Conservation (phyloP, 352 stramenopile species). For the Globisporangium nunn region DNA sequence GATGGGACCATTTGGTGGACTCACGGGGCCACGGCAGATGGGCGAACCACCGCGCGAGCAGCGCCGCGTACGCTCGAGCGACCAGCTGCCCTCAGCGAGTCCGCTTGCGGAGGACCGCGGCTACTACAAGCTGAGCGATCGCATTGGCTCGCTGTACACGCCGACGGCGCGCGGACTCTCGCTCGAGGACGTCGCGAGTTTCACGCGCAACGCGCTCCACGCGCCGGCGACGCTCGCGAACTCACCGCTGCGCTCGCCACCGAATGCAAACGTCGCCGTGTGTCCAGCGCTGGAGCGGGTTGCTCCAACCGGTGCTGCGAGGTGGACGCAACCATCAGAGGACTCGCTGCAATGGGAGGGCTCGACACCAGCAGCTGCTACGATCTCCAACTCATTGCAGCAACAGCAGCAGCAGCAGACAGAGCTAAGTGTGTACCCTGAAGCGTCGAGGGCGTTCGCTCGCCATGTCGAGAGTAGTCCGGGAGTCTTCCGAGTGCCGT, state of each 20-base stretch:
- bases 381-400: not conserved
- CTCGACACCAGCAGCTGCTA: not conserved
- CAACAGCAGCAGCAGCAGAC: conserved; percentile 6
- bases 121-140: conserved; percentile 80
- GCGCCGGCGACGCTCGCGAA: conserved; percentile 32
- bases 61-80: conserved; percentile 17
- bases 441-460: conserved; percentile 48
- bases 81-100: not conserved
- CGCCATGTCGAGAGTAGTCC: conserved; percentile 64
- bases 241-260: conserved; percentile 31
- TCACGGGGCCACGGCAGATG: conserved; percentile 29
- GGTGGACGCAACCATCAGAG: not conserved
- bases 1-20: conserved; percentile 65
- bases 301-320: not conserved
- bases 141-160: conserved; percentile 73
- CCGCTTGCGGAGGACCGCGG: conserved; percentile 45
- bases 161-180: conserved; percentile 53
- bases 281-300: conserved; percentile 46
- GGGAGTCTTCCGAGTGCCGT: conserved; percentile 44
- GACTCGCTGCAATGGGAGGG: conserved; percentile 1
- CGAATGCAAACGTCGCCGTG: conserved; percentile 30
- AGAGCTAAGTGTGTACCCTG: conserved; percentile 42
- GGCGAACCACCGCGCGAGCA: conserved; percentile 26
- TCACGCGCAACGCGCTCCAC: conserved; percentile 47
- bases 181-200: conserved; percentile 60